Evolutionary conservation across 805 yeast genomes (phyloP).

Genomic region (Cephaloascus fragrans): DNA sequence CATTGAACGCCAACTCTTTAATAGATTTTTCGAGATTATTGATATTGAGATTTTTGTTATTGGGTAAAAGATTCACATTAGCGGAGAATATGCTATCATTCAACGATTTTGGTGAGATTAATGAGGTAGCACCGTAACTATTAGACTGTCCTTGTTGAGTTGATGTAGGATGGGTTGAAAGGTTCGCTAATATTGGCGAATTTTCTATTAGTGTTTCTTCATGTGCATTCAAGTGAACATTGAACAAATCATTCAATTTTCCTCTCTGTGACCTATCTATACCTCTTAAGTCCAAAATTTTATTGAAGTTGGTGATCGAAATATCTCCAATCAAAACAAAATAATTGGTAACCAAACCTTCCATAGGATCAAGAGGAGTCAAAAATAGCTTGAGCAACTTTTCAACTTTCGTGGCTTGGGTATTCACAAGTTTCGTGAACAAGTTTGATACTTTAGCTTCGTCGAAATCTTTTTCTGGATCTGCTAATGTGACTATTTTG

Average conservation of each 20-base stretch:
- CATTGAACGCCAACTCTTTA: constrained; percentile 33
- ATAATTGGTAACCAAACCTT: constrained; percentile 55
- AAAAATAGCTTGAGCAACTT: constrained; percentile 58
- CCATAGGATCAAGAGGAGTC: constrained; percentile 51
- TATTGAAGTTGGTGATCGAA: constrained; percentile 50
- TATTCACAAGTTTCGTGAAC: constrained; percentile 32
- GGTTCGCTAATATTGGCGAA: constrained; percentile 13
- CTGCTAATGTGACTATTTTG: constrained; percentile 28
- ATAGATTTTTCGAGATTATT: constrained; percentile 35
- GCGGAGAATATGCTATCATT: constrained; percentile 1
- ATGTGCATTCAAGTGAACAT: constrained; percentile 22
- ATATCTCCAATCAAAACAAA: constrained; percentile 59
- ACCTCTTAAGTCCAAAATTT: constrained; percentile 57
- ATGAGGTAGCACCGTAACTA: constrained; percentile 12
- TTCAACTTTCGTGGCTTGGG: constrained; percentile 37
- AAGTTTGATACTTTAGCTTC: constrained; percentile 11
- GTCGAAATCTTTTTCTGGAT: constrained; percentile 23
- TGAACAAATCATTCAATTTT: constrained; percentile 27
- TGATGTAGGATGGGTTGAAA: constrained; percentile 15
- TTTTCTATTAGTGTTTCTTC: constrained; percentile 12
- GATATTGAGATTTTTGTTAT: constrained; percentile 23
- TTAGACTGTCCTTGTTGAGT: constrained; percentile 14
- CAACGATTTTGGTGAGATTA: constrained; percentile 10
- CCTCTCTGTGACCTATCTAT: constrained; percentile 17
- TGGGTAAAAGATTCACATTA: constrained; percentile 5